Base-by-base conservation (phyloP, 257 asterid genomes). In the Nicotiana noctiflora region DNA sequence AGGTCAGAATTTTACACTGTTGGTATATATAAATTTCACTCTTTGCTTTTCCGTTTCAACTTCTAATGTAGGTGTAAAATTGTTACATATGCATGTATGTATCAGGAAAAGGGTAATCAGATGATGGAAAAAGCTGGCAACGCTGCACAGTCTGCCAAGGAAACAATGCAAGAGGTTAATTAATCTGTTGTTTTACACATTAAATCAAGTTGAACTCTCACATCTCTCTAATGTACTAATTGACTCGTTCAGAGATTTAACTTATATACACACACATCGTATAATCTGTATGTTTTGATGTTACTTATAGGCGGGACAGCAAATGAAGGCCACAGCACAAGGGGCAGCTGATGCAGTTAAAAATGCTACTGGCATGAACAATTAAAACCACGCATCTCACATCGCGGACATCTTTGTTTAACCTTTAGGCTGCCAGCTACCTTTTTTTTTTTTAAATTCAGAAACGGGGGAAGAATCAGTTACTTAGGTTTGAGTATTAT, bases 101-200 rank as follows among this genome's bases (percentile, higher is more conserved):
- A 66, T 66, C 83, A 91, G 92, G 93, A 91, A 84, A 91, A 89
- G 84, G 82, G 95, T 4, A 86, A 37, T 79, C 91, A 87, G 70
- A 34, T 89, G 89, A 87, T 86, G 89, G 92, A 89, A 31, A 87
- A 86, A 81, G 94, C 91, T 40, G 12, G 85, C 77, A 86, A 84
- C 34, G 92, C 83, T 84, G 95, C 92, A 56, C 89, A 91, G 65
- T 86, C 91, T 31, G 90, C 90, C 15, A 89, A 85, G 80, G 93
- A 91, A 63, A 82, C 95, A 55, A 19, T 83, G 78, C 92, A 88
- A 37, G 81, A 85, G 80, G 93, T 90, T 59, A 40, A 40, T 52
- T 65, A 23, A 34, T 34, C 4, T 66, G 6, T 15, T 65, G 12
- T n/a, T 57, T 19, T 57, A 8, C 23, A 66, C 17, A 1, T 34